These are phyloP conservation scores for Diaporthe ampelina DNA, from an alignment of 2,329 filamentous ascomycete species.

Conservation along the genomic window DNA sequence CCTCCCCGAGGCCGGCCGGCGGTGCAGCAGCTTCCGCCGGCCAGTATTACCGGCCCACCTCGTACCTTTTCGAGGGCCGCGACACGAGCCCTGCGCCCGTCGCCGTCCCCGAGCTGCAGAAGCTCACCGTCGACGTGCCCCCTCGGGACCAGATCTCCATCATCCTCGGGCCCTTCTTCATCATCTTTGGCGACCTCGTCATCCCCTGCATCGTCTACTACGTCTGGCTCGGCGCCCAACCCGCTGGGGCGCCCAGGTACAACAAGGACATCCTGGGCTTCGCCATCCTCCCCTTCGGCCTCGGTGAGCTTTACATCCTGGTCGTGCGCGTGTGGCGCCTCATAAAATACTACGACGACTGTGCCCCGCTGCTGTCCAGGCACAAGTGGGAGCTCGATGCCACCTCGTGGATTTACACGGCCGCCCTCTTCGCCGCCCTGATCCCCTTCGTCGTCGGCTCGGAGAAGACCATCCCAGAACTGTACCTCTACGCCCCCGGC, in stretches of 20 bases:
- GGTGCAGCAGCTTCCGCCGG: not conserved
- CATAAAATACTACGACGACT: constrained; percentile 34
- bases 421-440: constrained; percentile 36
- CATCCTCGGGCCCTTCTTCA: constrained; percentile 40
- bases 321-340: constrained; percentile 36
- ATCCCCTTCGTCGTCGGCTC: constrained; percentile 39
- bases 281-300: constrained; percentile 66
- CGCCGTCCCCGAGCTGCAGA: constrained; percentile 35
- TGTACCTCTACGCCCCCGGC: constrained; percentile 40
- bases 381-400: constrained; percentile 40
- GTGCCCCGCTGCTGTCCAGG: constrained; percentile 39
- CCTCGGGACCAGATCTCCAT: constrained; percentile 40
- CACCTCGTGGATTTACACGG: constrained; percentile 39
- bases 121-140: constrained; percentile 35
- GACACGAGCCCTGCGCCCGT: constrained; percentile 20
- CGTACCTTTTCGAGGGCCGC: constrained; percentile 36
- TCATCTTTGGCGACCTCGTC: constrained; percentile 40
- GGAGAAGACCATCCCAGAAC: constrained; percentile 32
- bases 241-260: constrained; percentile 28
- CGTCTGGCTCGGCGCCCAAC: constrained; percentile 31
- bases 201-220: constrained; percentile 42
- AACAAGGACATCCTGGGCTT: constrained; percentile 71
- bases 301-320: constrained; percentile 49
- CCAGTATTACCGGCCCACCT: constrained; percentile 16
- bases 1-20: not conserved